These are phyloP conservation scores for Blastocladiella britannica DNA, from an alignment of 192 early-diverging fungal genomes.

Conservation along the genomic window DNA sequence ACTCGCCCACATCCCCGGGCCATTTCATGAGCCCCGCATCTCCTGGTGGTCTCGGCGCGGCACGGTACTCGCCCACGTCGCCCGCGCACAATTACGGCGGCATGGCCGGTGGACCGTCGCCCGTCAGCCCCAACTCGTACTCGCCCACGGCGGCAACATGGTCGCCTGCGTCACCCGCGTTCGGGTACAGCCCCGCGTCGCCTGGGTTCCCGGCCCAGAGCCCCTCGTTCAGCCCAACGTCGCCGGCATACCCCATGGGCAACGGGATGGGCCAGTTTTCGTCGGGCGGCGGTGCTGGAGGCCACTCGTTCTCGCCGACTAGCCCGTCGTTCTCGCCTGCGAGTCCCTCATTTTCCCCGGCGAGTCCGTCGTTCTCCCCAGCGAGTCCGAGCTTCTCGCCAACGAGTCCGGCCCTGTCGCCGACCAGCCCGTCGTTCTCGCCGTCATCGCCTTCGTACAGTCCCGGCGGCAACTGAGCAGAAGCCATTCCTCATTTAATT, in stretches of 20 bases:
- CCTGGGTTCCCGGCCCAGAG: slow-evolving; percentile 4
- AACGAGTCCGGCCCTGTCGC: slow-evolving; percentile 14
- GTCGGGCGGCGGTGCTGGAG: slow-evolving; percentile 14
- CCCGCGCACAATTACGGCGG: too few species aligned
- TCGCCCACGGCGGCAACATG: slow-evolving; percentile 35
- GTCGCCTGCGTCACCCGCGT: too few species aligned
- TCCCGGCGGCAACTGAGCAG: slow-evolving; percentile 10
- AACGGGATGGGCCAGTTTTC: slow-evolving; percentile 12
- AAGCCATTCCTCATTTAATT: too few species aligned
- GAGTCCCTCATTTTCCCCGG: slow-evolving; percentile 38
- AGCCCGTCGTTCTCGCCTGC: slow-evolving; percentile 40
- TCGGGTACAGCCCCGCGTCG: slow-evolving; percentile 9
- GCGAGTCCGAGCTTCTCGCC: slow-evolving; percentile 13
- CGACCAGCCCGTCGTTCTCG: slow-evolving; percentile 11
- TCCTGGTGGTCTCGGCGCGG: too few species aligned
- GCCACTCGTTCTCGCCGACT: slow-evolving; percentile 56
- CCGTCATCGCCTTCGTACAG: slow-evolving; percentile 7
- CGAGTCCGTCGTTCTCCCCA: slow-evolving; percentile 15
- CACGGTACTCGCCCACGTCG: slow-evolving; percentile 53
- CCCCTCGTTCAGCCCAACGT: slow-evolving; percentile 23
- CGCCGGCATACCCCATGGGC: slow-evolving; percentile 46
- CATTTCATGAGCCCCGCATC: background rate
- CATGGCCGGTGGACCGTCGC: too few species aligned
- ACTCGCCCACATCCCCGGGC: slow-evolving; percentile 35
- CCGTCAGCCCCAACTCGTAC: too few species aligned